Percentiles rank a stretch among this genome's conserved stretches.
These are phyloP conservation scores for Cordyceps tenuipes DNA, from an alignment of 2,329 filamentous ascomycete species.

Conservation along the genomic window DNA sequence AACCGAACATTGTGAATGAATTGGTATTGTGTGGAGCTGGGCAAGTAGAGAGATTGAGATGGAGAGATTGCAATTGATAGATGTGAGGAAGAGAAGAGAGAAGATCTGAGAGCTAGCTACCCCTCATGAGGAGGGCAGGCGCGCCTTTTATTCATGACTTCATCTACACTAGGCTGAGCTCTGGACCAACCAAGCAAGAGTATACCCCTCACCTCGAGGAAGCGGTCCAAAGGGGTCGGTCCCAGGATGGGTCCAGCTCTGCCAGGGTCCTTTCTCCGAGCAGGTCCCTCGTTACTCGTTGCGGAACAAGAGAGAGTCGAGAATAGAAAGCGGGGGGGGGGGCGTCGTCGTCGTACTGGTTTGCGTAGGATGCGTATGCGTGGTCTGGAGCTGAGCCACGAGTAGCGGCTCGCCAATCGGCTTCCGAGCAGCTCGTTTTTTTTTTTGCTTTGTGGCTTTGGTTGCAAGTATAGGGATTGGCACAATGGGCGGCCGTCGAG, in stretches of 20 bases:
- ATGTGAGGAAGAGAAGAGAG: background rate
- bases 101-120: too few species aligned
- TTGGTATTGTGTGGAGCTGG: background rate
- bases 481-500: too few species aligned
- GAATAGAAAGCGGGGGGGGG: slow-evolving; percentile 1
- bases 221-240: background rate
- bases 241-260: background rate
- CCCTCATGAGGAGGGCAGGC: background rate
- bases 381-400: background rate
- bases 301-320: background rate
- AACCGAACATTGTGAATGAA: slow-evolving; percentile 10
- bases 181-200: background rate
- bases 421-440: too few species aligned
- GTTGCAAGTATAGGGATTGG: too few species aligned
- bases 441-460: too few species aligned
- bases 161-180: background rate
- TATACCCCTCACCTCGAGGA: background rate
- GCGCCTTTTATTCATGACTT: background rate
- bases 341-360: background rate
- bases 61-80: background rate
- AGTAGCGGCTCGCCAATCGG: too few species aligned
- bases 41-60: background rate
- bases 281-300: background rate
- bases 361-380: too few species aligned
- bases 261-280: background rate